phyloP scores from a whole-genome alignment of 768 basidiomycete genomes.

The Rhodosporidiobolus sp. region DNA sequence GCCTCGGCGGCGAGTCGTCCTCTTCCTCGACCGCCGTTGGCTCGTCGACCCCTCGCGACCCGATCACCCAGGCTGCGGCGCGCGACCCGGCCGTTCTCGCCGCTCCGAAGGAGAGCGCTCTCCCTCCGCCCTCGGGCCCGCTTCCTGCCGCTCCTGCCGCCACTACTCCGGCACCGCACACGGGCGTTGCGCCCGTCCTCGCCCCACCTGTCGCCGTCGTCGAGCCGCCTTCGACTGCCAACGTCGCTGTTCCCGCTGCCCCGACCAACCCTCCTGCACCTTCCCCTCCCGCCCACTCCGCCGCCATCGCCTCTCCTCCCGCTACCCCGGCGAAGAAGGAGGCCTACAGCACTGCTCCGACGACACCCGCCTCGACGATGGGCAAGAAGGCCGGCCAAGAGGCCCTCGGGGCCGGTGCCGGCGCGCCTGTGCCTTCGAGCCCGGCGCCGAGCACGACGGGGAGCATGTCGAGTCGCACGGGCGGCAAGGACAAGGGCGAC shows the following conservation, averaged over 20 bases:
- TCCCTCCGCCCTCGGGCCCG: background rate
- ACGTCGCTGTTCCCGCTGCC: background rate
- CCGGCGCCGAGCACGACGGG: background rate
- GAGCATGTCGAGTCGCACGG: background rate
- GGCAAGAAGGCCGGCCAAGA: background rate
- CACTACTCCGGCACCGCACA: background rate
- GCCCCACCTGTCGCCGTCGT: background rate
- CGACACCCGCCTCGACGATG: slow-evolving; percentile 4
- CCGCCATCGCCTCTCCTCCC: background rate
- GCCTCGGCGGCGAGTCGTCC: slow-evolving; percentile 1
- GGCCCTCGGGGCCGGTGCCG: background rate
- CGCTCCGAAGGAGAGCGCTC: background rate
- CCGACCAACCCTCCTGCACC: background rate
- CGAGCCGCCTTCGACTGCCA: background rate
- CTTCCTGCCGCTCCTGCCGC: background rate
- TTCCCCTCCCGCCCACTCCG: background rate
- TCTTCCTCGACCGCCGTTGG: background rate
- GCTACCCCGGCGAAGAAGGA: slow-evolving; percentile 1
- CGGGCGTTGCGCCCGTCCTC: background rate
- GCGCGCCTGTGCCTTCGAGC: background rate
- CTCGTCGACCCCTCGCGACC: background rate
- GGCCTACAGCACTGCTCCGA: slow-evolving; percentile 8
- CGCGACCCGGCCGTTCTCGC: background rate
- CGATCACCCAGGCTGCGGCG: background rate
- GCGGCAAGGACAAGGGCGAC: background rate